A percentile compares a stretch with the other conserved stretches of the same genome.
Evolutionary conservation across 2,329 filamentous ascomycete genomes (phyloP).

Genomic region (Claviceps arundinis): DNA sequence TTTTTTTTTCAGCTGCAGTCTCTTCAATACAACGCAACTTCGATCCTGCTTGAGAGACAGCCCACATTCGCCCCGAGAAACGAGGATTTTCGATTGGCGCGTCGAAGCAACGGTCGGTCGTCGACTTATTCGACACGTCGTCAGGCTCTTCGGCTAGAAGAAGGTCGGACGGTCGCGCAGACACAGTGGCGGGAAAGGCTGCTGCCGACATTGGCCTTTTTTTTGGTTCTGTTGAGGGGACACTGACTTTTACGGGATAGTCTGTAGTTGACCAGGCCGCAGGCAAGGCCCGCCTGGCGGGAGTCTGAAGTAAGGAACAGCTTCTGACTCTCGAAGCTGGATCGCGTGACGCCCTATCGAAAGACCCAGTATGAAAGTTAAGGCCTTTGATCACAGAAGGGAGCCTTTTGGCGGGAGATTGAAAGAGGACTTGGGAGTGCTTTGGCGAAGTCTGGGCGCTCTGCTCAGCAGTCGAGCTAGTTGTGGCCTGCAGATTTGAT

Average conservation of each 20-base stretch:
- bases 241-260: conserved; percentile 10
- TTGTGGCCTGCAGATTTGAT: conserved; percentile 17
- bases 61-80: conserved; percentile 33
- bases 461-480: conserved; percentile 6
- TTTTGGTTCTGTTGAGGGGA: conserved; percentile 16
- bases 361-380: conserved; percentile 11
- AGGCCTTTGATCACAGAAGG: conserved; percentile 30
- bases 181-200: conserved; percentile 15
- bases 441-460: conserved; percentile 17
- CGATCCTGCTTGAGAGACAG: conserved; percentile 29
- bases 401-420: conserved; percentile 38
- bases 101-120: conserved; percentile 19
- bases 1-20: not conserved
- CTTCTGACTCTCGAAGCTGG: conserved; percentile 28
- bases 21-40: conserved; percentile 25
- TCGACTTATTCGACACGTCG: conserved; percentile 7
- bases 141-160: conserved; percentile 23
- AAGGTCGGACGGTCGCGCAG: conserved; percentile 21
- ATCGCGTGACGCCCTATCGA: conserved; percentile 15
- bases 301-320: conserved; percentile 35
- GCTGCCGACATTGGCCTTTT: conserved; percentile 22
- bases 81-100: conserved; percentile 22
- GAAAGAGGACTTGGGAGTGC: conserved; percentile 26
- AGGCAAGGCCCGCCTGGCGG: conserved; percentile 32
- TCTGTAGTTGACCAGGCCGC: conserved; percentile 21